phyloP scores from a whole-genome alignment of 192 early-diverging fungal species.

The Entomortierella parvispora region DNA sequence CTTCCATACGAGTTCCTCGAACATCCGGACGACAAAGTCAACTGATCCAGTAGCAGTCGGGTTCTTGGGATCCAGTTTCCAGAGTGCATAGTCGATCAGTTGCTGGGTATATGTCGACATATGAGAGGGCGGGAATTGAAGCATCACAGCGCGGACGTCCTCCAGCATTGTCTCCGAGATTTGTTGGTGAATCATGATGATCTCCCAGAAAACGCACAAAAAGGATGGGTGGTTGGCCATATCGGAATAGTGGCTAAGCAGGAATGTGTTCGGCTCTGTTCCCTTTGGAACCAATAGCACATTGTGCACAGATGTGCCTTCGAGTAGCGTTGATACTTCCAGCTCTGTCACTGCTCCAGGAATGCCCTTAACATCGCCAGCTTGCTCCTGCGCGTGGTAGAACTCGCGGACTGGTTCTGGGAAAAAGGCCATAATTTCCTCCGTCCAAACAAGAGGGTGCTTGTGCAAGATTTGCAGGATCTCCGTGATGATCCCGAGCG shows the following conservation, averaged over 20 bases:
- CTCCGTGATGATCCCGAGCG: slow-evolving; percentile 55
- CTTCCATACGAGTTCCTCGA: slow-evolving; percentile 79
- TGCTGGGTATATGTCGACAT: slow-evolving; percentile 75
- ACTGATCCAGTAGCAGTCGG: slow-evolving; percentile 31
- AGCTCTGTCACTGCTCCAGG: slow-evolving; percentile 45
- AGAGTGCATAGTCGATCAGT: slow-evolving; percentile 73
- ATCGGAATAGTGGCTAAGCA: slow-evolving; percentile 64
- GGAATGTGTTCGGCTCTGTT: slow-evolving; percentile 41
- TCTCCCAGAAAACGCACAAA: slow-evolving; percentile 73
- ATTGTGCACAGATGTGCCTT: slow-evolving; percentile 41
- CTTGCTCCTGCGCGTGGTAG: slow-evolving; percentile 51
- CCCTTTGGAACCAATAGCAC: slow-evolving; percentile 44
- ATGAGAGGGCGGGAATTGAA: slow-evolving; percentile 73
- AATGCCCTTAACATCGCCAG: slow-evolving; percentile 14
- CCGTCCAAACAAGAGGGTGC: slow-evolving; percentile 63
- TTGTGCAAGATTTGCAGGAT: slow-evolving; percentile 61
- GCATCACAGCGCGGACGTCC: slow-evolving; percentile 71
- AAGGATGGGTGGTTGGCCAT: slow-evolving; percentile 71
- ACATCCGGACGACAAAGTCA: slow-evolving; percentile 51
- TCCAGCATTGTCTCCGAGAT: slow-evolving; percentile 40
- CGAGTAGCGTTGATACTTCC: slow-evolving; percentile 32
- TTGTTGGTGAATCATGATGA: slow-evolving; percentile 50
- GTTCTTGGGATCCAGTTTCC: slow-evolving; percentile 51
- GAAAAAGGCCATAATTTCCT: slow-evolving; percentile 61
- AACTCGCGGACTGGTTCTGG: slow-evolving; percentile 60